Evolutionary conservation across 768 basidiomycete genomes (phyloP).

Genomic region (Rossbeevera mucosa): DNA sequence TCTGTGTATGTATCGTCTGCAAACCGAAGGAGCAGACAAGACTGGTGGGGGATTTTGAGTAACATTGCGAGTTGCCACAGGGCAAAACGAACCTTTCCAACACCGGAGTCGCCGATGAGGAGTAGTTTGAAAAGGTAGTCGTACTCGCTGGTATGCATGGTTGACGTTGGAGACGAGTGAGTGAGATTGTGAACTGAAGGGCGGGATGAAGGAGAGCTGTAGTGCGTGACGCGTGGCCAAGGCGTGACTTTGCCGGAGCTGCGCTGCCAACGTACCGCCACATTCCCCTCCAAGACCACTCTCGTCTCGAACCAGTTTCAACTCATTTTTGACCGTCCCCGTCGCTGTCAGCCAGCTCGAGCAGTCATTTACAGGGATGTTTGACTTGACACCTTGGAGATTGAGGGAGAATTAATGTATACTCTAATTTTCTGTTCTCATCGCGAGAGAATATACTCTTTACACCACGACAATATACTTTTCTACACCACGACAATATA

Average conservation of each 20-base stretch:
- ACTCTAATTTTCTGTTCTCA: not conserved
- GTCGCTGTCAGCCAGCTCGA: not conserved
- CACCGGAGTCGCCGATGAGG: slow-evolving; percentile 93
- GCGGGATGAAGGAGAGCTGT: slow-evolving; percentile 32
- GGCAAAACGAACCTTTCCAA: slow-evolving; percentile 67
- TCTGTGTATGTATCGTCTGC: slow-evolving; percentile 98
- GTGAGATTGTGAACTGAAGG: too few species aligned
- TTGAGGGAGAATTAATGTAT: not conserved
- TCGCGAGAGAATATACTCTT: too few species aligned
- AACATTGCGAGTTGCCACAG: slow-evolving; percentile 14
- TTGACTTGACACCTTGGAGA: not conserved
- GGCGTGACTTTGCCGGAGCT: slow-evolving; percentile 27
- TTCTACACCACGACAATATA: too few species aligned
- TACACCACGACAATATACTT: not conserved
- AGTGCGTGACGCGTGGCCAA: slow-evolving; percentile 32
- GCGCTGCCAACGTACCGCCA: slow-evolving; percentile 23
- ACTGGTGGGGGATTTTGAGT: slow-evolving; percentile 47
- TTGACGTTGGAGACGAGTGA: slow-evolving; percentile 26
- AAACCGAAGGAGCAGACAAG: slow-evolving; percentile 86
- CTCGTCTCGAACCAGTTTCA: slow-evolving; percentile 6
- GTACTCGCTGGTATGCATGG: slow-evolving; percentile 90
- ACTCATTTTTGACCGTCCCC: not conserved
- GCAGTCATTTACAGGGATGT: not conserved
- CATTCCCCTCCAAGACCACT: slow-evolving; percentile 2
- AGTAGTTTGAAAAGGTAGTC: slow-evolving; percentile 96